These are phyloP conservation scores for Lachancea lanzarotensis DNA, from an alignment of 805 yeast species.

Conservation along the genomic window DNA sequence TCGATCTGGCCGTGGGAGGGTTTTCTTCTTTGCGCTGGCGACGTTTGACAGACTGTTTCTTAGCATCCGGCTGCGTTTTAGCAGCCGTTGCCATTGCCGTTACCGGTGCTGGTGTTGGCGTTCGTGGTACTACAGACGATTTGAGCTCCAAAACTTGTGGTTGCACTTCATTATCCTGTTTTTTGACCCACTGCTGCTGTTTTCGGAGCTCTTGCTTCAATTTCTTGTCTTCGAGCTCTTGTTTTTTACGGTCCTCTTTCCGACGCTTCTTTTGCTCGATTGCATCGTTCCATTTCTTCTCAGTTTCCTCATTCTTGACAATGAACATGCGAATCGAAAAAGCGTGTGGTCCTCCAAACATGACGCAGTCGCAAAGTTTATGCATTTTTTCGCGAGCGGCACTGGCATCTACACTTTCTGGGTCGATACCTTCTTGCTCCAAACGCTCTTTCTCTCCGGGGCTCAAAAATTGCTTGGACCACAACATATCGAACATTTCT, in stretches of 20 bases:
- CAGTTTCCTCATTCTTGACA: constrained; percentile 73
- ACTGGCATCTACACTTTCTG: constrained; percentile 11
- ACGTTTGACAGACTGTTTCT: constrained; percentile 5
- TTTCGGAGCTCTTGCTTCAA: constrained; percentile 24
- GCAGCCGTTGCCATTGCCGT: not conserved
- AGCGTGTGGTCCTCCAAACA: constrained; percentile 76
- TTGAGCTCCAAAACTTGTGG: constrained; percentile 3
- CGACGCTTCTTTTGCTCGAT: constrained; percentile 33
- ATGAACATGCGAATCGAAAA: constrained; percentile 74
- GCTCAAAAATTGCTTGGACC: constrained; percentile 59
- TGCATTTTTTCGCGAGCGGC: constrained; percentile 79
- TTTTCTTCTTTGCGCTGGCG: constrained; percentile 16
- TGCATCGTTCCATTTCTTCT: constrained; percentile 40
- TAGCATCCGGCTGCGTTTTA: not conserved
- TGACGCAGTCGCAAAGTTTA: constrained; percentile 68
- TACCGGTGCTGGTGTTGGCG: not conserved
- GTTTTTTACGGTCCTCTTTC: constrained; percentile 33
- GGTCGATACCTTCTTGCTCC: constrained; percentile 11
- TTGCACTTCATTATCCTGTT: constrained; percentile 21
- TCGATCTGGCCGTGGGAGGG: constrained; percentile 30
- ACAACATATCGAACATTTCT: constrained; percentile 66
- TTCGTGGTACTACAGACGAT: not conserved
- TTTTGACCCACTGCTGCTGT: constrained; percentile 19
- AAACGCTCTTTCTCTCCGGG: constrained; percentile 25
- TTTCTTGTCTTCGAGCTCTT: constrained; percentile 30